phyloP scores from a whole-genome alignment of 768 basidiomycete genomes.

The Collybiopsis luxurians region DNA sequence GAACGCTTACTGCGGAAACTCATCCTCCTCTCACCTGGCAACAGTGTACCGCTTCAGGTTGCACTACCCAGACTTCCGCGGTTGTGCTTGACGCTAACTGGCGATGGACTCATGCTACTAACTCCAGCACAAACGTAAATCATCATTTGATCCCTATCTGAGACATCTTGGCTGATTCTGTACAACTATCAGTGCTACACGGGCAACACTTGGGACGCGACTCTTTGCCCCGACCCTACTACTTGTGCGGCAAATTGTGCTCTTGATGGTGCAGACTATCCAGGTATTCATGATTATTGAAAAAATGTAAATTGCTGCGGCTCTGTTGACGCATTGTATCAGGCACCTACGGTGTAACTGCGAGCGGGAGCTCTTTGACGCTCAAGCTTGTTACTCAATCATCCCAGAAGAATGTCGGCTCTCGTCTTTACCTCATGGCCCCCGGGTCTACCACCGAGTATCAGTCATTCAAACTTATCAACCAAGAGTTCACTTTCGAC shows the following conservation, averaged over 20 bases:
- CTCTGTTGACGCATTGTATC: background rate
- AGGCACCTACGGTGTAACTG: constrained; percentile 36
- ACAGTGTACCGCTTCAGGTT: constrained; percentile 45
- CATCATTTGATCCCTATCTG: background rate
- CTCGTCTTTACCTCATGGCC: constrained; percentile 31
- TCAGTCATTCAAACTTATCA: constrained; percentile 23
- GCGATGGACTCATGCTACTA: constrained; percentile 45
- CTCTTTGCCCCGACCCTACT: constrained; percentile 45
- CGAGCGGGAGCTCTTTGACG: constrained; percentile 27
- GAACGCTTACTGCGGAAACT: constrained; percentile 37
- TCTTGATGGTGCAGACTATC: background rate
- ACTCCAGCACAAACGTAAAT: constrained; percentile 13
- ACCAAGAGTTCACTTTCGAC: constrained; percentile 45
- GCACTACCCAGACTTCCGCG: constrained; percentile 30
- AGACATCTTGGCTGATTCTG: constrained; percentile 28
- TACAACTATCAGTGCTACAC: constrained; percentile 52
- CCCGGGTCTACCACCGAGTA: constrained; percentile 25
- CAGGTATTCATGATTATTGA: too few relatives aligned
- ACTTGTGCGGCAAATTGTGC: constrained; percentile 1
- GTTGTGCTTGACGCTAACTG: constrained; percentile 56
- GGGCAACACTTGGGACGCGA: constrained; percentile 52
- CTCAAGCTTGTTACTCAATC: constrained; percentile 27
- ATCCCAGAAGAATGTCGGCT: constrained; percentile 11
- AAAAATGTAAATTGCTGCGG: background rate
- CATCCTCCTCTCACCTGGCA: constrained; percentile 42